Conservation (phyloP, 1,284 basidiomycete genomes). For the Cryptococcus wingfieldii region DNA sequence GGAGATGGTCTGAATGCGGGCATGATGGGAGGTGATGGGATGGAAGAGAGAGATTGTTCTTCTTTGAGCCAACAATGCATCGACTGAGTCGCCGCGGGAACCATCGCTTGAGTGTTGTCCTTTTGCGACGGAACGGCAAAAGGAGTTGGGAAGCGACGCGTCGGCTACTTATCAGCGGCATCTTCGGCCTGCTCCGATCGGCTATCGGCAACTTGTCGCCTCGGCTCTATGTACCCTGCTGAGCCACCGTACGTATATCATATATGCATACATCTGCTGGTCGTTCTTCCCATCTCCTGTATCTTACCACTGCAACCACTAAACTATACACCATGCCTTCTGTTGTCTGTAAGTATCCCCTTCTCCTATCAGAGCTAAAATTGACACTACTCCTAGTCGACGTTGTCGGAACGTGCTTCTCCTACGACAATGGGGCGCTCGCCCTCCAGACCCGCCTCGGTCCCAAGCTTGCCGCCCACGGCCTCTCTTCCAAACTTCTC, state of each 20-base stretch:
- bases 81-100: too few species aligned
- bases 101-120: too few species aligned
- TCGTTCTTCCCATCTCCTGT: background rate
- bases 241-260: too few species aligned
- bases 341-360: conserved; percentile 24
- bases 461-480: conserved; percentile 21
- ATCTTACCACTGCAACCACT: background rate
- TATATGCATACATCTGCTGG: too few species aligned
- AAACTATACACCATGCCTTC: conserved; percentile 21
- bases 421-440: conserved; percentile 29
- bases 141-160: too few species aligned
- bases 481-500: conserved; percentile 25
- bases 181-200: too few species aligned
- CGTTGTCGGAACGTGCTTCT: conserved; percentile 27
- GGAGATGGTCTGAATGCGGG: conserved; percentile 4
- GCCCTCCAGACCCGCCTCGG: conserved; percentile 26
- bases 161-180: too few species aligned
- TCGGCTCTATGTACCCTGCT: too few species aligned
- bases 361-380: background rate
- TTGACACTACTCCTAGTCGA: conserved; percentile 29
- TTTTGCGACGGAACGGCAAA: too few species aligned
- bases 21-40: conserved; percentile 5
- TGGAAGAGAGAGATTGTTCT: background rate
- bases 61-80: background rate
- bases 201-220: too few species aligned